phyloP scores from a whole-genome alignment of 2,329 filamentous ascomycete genomes.

The Paraphoma chrysanthemicola region DNA sequence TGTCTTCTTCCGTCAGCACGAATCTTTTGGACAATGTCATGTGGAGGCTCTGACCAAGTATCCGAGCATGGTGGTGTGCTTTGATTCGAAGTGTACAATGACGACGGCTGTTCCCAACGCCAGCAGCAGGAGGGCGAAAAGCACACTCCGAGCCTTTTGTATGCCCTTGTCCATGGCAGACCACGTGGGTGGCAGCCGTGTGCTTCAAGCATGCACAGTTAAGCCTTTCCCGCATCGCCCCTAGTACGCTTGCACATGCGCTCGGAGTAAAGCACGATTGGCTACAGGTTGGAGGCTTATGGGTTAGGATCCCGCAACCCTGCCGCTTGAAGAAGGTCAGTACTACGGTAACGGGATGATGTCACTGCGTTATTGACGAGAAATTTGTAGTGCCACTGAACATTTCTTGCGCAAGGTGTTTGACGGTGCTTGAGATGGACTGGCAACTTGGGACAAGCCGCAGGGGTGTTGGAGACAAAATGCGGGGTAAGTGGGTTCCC shows the following conservation, averaged over 20 bases:
- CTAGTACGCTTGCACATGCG: slow-evolving; percentile 1
- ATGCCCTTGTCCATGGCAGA: neutral
- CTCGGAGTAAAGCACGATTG: neutral
- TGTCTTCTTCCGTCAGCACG: neutral
- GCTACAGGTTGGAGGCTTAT: neutral
- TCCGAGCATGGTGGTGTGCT: neutral
- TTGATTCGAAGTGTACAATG: neutral
- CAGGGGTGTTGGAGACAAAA: too few relatives aligned
- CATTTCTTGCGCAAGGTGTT: too few relatives aligned
- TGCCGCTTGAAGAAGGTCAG: neutral
- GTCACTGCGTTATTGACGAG: too few relatives aligned
- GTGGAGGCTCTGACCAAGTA: neutral
- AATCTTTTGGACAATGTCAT: neutral
- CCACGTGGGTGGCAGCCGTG: neutral
- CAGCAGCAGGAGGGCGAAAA: neutral
- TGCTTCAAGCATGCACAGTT: neutral
- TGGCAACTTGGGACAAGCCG: too few relatives aligned
- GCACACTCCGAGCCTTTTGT: neutral
- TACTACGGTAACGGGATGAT: neutral
- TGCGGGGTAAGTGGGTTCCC: too few relatives aligned
- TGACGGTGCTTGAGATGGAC: too few relatives aligned
- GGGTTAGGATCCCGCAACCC: neutral
- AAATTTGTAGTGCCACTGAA: too few relatives aligned
- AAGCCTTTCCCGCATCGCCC: neutral
- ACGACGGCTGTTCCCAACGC: neutral